These are phyloP conservation scores for Boletus rex-veris DNA, from an alignment of 768 basidiomycete genomes.

Conservation along the genomic window DNA sequence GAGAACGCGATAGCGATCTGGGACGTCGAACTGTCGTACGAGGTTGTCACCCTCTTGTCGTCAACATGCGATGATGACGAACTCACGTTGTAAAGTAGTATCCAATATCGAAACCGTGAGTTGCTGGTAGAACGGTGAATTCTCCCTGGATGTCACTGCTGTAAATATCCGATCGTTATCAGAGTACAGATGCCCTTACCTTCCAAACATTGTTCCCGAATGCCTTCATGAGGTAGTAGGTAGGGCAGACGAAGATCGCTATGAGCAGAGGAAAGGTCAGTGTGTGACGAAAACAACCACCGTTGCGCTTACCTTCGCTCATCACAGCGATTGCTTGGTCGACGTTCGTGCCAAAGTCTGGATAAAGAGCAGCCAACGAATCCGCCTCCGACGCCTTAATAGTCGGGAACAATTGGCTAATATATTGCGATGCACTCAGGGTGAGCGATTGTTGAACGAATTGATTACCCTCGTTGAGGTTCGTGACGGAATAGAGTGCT, in stretches of 20 bases:
- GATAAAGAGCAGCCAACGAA: constrained; percentile 29
- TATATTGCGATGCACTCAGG: constrained; percentile 29
- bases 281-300: not conserved
- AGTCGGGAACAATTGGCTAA: constrained; percentile 38
- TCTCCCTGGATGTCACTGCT: constrained; percentile 8
- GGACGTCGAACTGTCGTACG: constrained; percentile 15
- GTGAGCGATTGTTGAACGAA: constrained; percentile 36
- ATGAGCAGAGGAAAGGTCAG: not conserved
- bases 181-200: constrained; percentile 9
- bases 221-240: constrained; percentile 34
- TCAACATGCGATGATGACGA: not conserved
- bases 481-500: constrained; percentile 37
- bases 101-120: constrained; percentile 38
- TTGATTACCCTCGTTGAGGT: constrained; percentile 32
- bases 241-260: constrained; percentile 47
- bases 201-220: constrained; percentile 31
- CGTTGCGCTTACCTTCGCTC: constrained; percentile 36
- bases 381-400: constrained; percentile 28
- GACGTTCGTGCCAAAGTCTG: constrained; percentile 28
- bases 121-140: constrained; percentile 42
- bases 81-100: constrained; percentile 45
- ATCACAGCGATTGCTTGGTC: constrained; percentile 35
- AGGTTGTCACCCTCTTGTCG: not conserved
- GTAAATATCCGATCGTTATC: not conserved
- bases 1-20: constrained; percentile 27